Base-by-base conservation (phyloP, 495 filamentous ascomycete genomes). In the Penicillium robsamsonii region DNA sequence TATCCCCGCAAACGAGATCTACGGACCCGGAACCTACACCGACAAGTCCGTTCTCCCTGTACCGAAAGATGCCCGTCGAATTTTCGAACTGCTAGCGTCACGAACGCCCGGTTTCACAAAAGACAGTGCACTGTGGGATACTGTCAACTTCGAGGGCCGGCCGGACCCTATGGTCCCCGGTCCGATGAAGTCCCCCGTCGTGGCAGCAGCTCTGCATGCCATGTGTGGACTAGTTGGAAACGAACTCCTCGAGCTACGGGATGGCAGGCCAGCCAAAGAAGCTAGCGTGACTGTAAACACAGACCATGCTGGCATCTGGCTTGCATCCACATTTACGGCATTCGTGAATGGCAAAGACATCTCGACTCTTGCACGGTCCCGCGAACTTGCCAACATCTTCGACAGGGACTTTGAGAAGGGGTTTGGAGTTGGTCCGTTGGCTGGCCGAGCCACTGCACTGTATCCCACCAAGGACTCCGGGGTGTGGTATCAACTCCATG, bases 401-500 rank as follows among this genome's bases (percentile, higher is more conserved):
- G 49, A 55, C 8, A 54, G 38, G 2, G 61, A 67, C 37, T 69
- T 66, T 22, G 61, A 70, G 27, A 50, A 59, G 27, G 66, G 66
- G 0, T 67, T 70, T 35, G 57, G 50, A 0, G 56, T 63, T n/a
- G 62, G 59, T 9, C 43, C 31, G 17, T 63, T 63, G 43, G 31
- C 59, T 7, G 48, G 31, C 7, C 54, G 67, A 33, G 50, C 70
- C 2, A 71, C 67, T 4, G 65, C 68, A 2, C 55, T 73, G 9
- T 70, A 71, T 30, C 60, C 58, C 8, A 71, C 69, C 0, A 68
- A 67, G 25, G 53, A 66, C 33, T 40, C 57, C 0, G 49, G 51
- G 5, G 64, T 70, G 5, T 71, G 65, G 65, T 73, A 68, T 42
- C 70, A 73, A 44, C 59, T 73, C 4, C 69, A 73, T 27, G 70